Evolutionary conservation across 2,329 filamentous ascomycete species (phyloP), one percentile per base, ranked within the genome.

Genomic region (Verticillium longisporum): DNA sequence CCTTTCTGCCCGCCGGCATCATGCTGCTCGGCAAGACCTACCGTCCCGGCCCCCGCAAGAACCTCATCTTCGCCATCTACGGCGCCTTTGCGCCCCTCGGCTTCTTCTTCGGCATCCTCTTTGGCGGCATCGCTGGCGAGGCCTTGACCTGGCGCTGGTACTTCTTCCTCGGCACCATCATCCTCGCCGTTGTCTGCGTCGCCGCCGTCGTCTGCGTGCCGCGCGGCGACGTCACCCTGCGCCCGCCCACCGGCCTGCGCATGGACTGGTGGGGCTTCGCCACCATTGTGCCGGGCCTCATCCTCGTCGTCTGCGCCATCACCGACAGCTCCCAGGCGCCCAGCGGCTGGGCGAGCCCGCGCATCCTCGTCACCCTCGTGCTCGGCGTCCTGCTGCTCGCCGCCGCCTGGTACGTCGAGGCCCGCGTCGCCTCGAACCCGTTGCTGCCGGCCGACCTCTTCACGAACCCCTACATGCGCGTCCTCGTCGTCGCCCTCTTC

Each of bases 11-110:
- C 0, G 85, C 87, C 0, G 84, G 88, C 1, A 82, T 92, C 61
- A 88, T 88, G 82, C 78, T 91, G 6, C 75, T 91, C 6, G 88
- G 87, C 2, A 87, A 82, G 63, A 83, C 79, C 3, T 91, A 91
- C 69, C 82, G 88, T 0, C 88, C 88, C 0, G 88, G 88, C 0
- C 87, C 87, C 1, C 77, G 88, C 7, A 91, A 91, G 74, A 91
- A 91, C 67, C 72, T 90, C 14, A 81, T 90, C 14, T 84, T 84
- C 65, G 76, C 77, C 18, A 65, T 90, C 73, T 80, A 88, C 68
- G 83, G 84, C 15, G 81, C 83, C 0, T 83, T 79, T 66, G 83
- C 83, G 0, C 78, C 81, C 0, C 67, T 85, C 6, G 85, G 85
- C 1, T 87, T 87, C 72, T 87, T 83, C 67, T 61, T 81, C 13